Conservation (phyloP, 2,329 filamentous ascomycete species). For the Penicillium sp. region DNA sequence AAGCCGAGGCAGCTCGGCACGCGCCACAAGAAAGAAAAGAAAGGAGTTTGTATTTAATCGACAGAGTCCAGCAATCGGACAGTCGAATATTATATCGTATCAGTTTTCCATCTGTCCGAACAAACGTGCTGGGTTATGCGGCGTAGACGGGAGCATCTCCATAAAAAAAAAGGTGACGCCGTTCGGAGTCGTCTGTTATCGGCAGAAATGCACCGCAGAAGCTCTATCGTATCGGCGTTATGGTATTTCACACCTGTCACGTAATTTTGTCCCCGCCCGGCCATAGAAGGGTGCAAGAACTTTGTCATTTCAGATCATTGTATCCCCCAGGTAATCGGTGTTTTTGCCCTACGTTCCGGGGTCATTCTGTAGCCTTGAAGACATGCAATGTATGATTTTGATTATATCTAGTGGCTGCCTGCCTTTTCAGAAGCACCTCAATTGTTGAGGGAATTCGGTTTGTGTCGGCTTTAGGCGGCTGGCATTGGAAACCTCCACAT, state of each 20-base stretch:
- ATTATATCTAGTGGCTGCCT: not conserved
- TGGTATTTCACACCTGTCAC: not conserved
- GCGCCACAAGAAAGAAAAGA: constrained; percentile 1
- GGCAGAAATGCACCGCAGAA: not conserved
- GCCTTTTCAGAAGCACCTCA: not conserved
- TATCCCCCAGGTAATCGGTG: not conserved
- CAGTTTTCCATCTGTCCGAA: constrained; percentile 22
- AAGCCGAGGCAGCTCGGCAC: constrained; percentile 7
- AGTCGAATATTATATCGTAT: constrained; percentile 11
- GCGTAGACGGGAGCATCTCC: constrained; percentile 44
- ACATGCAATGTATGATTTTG: too few species aligned
- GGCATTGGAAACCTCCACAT: not conserved
- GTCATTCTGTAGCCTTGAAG: not conserved
- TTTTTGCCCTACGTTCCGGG: not conserved
- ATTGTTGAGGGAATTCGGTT: not conserved
- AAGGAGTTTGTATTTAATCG: not conserved
- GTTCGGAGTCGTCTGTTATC: not conserved
- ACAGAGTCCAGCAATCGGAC: not conserved
- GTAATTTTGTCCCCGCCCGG: not conserved
- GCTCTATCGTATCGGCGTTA: not conserved
- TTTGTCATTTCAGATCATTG: not conserved
- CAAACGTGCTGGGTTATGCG: constrained; percentile 44
- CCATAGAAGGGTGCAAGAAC: not conserved
- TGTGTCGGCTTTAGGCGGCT: not conserved
- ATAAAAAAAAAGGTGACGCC: constrained; percentile 16